These are phyloP conservation scores for Metschnikowia borealis DNA, from an alignment of 805 yeast genomes.

Conservation along the genomic window DNA sequence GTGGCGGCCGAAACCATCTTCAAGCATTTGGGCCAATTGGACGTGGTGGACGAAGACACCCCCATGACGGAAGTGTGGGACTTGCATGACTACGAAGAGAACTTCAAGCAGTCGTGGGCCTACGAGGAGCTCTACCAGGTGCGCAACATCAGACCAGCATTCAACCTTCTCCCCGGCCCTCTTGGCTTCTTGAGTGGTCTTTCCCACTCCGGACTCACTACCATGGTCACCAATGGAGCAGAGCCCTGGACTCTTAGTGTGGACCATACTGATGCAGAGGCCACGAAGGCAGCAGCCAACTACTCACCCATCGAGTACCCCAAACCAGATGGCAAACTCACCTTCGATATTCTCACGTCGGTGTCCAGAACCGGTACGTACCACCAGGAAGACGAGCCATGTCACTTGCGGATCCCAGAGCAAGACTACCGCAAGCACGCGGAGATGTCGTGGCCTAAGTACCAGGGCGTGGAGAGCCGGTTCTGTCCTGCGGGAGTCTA, in stretches of 20 bases:
- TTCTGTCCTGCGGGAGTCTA: slow-evolving; percentile 99
- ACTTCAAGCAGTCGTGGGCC: slow-evolving; percentile 78
- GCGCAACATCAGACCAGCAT: slow-evolving; percentile 91
- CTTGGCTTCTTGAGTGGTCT: slow-evolving; percentile 82
- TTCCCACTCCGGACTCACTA: slow-evolving; percentile 76
- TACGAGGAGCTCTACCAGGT: slow-evolving; percentile 77
- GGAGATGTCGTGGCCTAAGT: slow-evolving; percentile 63
- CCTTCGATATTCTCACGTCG: slow-evolving; percentile 91
- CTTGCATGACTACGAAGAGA: slow-evolving; percentile 56
- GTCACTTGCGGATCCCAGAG: slow-evolving; percentile 67
- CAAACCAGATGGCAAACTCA: slow-evolving; percentile 89
- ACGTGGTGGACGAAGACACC: slow-evolving; percentile 41
- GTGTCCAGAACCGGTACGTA: slow-evolving; percentile 95
- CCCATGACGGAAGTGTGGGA: slow-evolving; percentile 43
- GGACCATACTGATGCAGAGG: slow-evolving; percentile 63
- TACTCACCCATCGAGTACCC: slow-evolving; percentile 80
- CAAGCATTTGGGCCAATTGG: slow-evolving; percentile 39
- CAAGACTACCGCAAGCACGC: slow-evolving; percentile 69
- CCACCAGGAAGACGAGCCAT: slow-evolving; percentile 91
- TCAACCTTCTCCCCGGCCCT: slow-evolving; percentile 48
- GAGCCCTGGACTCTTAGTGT: slow-evolving; percentile 86
- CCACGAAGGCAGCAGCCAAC: slow-evolving; percentile 64
- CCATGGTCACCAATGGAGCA: slow-evolving; percentile 71
- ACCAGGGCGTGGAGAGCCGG: slow-evolving; percentile 81
- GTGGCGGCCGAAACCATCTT: slow-evolving; percentile 87